Base-by-base conservation (phyloP, 352 stramenopile genomes). In the Albugo laibachii region DNA sequence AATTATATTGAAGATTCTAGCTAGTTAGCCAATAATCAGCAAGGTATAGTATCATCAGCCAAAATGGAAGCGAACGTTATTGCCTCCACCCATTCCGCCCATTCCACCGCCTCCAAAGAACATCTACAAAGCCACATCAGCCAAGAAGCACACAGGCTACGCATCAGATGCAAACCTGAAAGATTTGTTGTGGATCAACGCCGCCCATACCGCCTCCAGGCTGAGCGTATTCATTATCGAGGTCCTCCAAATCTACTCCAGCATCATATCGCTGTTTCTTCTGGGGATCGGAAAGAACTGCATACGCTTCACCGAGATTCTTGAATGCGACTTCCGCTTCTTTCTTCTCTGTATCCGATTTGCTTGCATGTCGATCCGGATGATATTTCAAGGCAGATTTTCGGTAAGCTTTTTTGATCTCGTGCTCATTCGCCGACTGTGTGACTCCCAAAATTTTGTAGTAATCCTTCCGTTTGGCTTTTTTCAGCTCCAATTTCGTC, bases 391-490 rank as follows among this genome's bases (percentile, higher is more conserved):
- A 68, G 24, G 93, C 88, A 49, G 71, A 54, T 63, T 92, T 93
- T 55, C 92, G 81, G 69, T 97, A 99, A 5, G 95, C 88, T 61
- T 97, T 98, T 71, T 98, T 99, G 52, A 99, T 98, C 56, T 98
- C 91, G 2, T 66, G 67, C 31, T 95, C 76, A 5, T 74, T 80
- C 12, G 92, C 72, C 44, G 39, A 72, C 58, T 84, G 77, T 12
- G 63, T 46, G 16, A 89, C 88, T 45, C 80, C 78, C 53, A 89
- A 53, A 46, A 89, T 92, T 58, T 94, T 92, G 69, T 99, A 99
- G 39, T 95, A 96, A 63, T 98, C 81, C 60, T 96, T 97, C 53
- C 87, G 71, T 57, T 94, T 94, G n/a, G 85, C 80, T 63, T 94
- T 85, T 72, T 97, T 97, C 13, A 96, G 61, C 48, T 94, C 78